Evolutionary conservation across 2,329 filamentous ascomycete species (phyloP), one percentile per base, ranked within the genome.

Genomic region (Calonectria montana): DNA sequence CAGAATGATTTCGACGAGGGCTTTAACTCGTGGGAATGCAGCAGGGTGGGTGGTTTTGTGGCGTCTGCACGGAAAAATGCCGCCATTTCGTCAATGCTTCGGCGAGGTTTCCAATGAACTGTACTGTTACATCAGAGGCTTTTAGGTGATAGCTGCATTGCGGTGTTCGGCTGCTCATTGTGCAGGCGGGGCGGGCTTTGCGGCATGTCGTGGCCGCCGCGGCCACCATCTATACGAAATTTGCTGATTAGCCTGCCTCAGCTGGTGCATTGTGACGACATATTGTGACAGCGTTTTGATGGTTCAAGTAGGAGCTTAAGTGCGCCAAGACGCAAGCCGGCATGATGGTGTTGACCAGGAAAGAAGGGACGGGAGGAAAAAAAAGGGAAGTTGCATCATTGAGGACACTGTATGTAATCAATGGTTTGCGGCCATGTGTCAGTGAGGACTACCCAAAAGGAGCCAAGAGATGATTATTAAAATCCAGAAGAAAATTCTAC

Each of bases 221-320:
- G 29, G 53, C 31, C 35, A 25, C 23, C 18, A 37, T 59, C 53
- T 59, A 59, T 59, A 59, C 53, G 53, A 59, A 59, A 59, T 59
- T 25, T 59, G 53, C 53, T 35, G 53, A 25, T 59, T 39, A 59
- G 53, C 37, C 13, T 39, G 12, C n/a, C 37, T 59, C 53, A 59
- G 21, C 31, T 37, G 7, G 53, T 21, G 53, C 53, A 59, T 59
- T 59, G 53, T 59, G 53, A 59, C 53, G 35, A 35, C 53, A 59
- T 23, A n/a, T 31, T 39, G 53, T 35, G 25, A 39, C 53, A n/a
- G 53, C 21, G 16, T 59, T n/a, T 27, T 23, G 29, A 15, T 39
- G 31, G 15, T 39, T 59, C 31, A 39, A 21, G 53, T 21, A 37
- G 31, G 53, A 59, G 53, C 27, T 59, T 18, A 39, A 18, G n/a